phyloP scores from a whole-genome alignment of 768 basidiomycete species.

The Panaeolus cyanescens region DNA sequence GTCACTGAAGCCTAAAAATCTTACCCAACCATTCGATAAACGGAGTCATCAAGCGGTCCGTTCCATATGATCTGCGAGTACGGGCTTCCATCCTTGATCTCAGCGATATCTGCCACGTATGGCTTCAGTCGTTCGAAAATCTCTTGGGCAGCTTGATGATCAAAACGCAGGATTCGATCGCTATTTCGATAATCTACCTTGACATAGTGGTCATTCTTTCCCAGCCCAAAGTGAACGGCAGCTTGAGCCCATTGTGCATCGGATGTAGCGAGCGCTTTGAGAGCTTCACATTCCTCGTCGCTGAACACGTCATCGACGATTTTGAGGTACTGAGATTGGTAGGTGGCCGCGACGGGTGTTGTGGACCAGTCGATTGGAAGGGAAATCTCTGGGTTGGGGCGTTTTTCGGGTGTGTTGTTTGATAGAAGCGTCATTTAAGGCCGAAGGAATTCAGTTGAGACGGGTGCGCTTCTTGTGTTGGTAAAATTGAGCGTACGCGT shows the following conservation, averaged over 20 bases:
- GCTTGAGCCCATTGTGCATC: slow-evolving; percentile 40
- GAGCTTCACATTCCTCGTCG: slow-evolving; percentile 38
- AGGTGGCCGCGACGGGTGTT: slow-evolving; percentile 33
- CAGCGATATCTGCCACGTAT: slow-evolving; percentile 36
- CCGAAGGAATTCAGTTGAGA: too few relatives aligned
- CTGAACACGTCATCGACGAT: slow-evolving; percentile 45
- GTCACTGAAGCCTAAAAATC: slow-evolving; percentile 4
- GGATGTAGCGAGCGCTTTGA: slow-evolving; percentile 37
- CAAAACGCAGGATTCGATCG: slow-evolving; percentile 38
- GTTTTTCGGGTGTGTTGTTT: neutral
- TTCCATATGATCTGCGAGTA: slow-evolving; percentile 32
- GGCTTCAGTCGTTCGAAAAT: slow-evolving; percentile 39
- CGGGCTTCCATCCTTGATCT: slow-evolving; percentile 28
- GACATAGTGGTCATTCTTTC: slow-evolving; percentile 28
- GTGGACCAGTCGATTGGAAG: slow-evolving; percentile 39
- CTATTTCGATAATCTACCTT: slow-evolving; percentile 41
- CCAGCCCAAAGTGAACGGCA: slow-evolving; percentile 29
- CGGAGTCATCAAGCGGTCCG: slow-evolving; percentile 24
- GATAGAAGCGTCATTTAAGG: neutral
- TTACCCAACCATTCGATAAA: slow-evolving; percentile 39
- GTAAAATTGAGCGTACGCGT: neutral
- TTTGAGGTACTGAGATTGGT: slow-evolving; percentile 39
- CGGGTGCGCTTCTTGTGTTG: too few relatives aligned
- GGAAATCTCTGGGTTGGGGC: slow-evolving; percentile 10
- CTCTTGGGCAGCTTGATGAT: slow-evolving; percentile 31